Conservation (phyloP, 192 early-diverging fungal genomes). For the Gonapodya prolifera region DNA sequence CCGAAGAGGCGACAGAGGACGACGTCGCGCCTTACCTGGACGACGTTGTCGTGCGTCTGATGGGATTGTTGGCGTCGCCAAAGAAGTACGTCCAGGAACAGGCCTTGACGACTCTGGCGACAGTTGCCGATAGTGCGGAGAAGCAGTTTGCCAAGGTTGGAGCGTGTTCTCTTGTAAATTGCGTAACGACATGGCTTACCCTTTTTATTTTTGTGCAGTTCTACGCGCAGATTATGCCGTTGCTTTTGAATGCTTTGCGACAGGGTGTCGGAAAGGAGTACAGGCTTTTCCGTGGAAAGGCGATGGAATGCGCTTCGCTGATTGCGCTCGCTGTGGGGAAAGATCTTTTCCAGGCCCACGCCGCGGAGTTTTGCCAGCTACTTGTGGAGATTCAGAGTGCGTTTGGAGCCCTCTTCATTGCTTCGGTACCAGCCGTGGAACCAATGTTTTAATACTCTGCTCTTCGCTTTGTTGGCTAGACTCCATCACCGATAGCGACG, state of each 20-base stretch:
- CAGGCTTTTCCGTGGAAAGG: slow-evolving; percentile 85
- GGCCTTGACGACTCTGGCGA: slow-evolving; percentile 94
- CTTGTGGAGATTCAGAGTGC: slow-evolving; percentile 64
- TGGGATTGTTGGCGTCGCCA: slow-evolving; percentile 67
- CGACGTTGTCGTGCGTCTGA: slow-evolving; percentile 72
- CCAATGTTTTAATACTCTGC: background rate
- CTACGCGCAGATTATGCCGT: slow-evolving; percentile 90
- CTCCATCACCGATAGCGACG: slow-evolving; percentile 71
- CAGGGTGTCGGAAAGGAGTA: slow-evolving; percentile 77
- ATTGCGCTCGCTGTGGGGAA: slow-evolving; percentile 90
- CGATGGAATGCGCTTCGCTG: slow-evolving; percentile 94
- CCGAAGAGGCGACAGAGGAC: slow-evolving; percentile 73
- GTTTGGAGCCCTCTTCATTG: background rate
- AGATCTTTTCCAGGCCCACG: slow-evolving; percentile 71
- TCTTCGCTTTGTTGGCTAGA: slow-evolving; percentile 3
- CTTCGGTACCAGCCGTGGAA: background rate
- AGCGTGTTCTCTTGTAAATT: background rate
- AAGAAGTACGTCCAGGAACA: slow-evolving; percentile 97
- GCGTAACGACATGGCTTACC: slow-evolving; percentile 8
- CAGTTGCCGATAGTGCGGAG: slow-evolving; percentile 90
- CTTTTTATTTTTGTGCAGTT: slow-evolving; percentile 30
- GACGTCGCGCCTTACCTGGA: slow-evolving; percentile 81
- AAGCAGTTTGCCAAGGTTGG: slow-evolving; percentile 61
- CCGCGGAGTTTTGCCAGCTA: slow-evolving; percentile 65
- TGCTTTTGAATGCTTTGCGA: slow-evolving; percentile 76